Evolutionary conservation across 139 green algal species (phyloP).

Genomic region (Pleodorina starrii): DNA sequence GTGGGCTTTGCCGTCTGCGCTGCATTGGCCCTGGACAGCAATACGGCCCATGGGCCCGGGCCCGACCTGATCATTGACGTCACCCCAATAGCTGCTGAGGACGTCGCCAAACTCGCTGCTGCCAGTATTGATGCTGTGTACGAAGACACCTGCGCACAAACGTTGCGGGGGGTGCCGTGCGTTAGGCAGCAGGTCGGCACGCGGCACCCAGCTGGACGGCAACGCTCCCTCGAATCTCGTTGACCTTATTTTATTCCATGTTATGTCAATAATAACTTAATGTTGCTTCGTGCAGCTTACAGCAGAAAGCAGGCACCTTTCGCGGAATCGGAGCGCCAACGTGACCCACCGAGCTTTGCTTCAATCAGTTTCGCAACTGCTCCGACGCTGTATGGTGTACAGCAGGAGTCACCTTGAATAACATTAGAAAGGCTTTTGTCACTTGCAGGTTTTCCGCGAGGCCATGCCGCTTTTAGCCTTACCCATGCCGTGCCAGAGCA

Average conservation of each 20-base stretch:
- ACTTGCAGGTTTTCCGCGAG: neutral
- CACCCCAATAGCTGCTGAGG: slow-evolving; percentile 78
- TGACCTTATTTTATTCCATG: too few relatives aligned
- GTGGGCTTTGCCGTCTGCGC: too few relatives aligned
- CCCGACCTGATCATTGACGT: slow-evolving; percentile 81
- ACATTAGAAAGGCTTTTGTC: neutral
- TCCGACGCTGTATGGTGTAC: slow-evolving; percentile 65
- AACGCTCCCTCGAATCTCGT: too few relatives aligned
- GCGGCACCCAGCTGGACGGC: too few relatives aligned
- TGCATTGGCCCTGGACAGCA: too few relatives aligned
- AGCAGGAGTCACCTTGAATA: slow-evolving; percentile 75
- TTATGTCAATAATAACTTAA: too few relatives aligned
- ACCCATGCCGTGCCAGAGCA: slow-evolving; percentile 79
- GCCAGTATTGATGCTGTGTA: slow-evolving; percentile 83
- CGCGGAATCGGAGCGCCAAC: too few relatives aligned
- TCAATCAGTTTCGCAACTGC: slow-evolving; percentile 70
- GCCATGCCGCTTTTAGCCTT: neutral
- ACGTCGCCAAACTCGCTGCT: slow-evolving; percentile 56
- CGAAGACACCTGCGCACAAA: slow-evolving; percentile 84
- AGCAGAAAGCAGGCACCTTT: too few relatives aligned
- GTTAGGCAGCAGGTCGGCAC: too few relatives aligned
- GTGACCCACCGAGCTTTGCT: slow-evolving; percentile 64
- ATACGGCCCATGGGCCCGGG: too few relatives aligned
- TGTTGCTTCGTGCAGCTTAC: too few relatives aligned
- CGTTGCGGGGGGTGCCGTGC: too few relatives aligned